phyloP scores from a whole-genome alignment of 208 protist genomes.

The Acanthamoeba lenticulata region DNA sequence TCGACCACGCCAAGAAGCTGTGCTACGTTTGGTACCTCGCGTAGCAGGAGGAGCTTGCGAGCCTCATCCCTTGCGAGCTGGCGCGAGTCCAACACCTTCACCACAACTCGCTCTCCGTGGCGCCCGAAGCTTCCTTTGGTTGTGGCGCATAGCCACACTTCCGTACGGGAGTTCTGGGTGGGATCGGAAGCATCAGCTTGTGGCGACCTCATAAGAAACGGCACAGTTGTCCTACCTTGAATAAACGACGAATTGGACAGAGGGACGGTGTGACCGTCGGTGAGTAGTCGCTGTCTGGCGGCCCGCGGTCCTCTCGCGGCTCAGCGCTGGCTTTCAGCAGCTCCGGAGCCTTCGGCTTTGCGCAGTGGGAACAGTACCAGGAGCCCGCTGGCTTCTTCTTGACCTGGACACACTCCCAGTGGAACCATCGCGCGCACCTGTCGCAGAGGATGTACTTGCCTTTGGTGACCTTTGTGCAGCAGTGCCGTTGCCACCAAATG shows the following conservation, averaged over 20 bases:
- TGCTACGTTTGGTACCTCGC: neutral
- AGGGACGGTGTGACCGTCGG: neutral
- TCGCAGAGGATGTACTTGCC: neutral
- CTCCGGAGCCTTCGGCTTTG: neutral
- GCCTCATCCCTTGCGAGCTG: neutral
- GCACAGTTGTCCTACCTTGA: neutral
- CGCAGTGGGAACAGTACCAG: neutral
- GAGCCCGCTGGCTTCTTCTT: neutral
- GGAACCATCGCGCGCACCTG: neutral
- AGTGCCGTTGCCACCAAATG: neutral
- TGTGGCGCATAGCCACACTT: neutral
- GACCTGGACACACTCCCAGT: neutral
- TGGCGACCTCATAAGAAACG: neutral
- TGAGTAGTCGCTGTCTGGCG: neutral
- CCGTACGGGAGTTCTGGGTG: neutral
- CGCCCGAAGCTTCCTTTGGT: neutral
- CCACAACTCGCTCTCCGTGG: neutral
- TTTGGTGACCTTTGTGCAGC: neutral
- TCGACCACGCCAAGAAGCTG: neutral
- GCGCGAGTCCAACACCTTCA: neutral
- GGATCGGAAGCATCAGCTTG: neutral
- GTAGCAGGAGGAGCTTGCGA: neutral
- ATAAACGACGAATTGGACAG: neutral
- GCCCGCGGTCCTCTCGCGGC: neutral
- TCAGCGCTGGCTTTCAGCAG: neutral